A percentile compares a stretch with the other conserved stretches of the same genome.
Evolutionary conservation across 2,329 filamentous ascomycete species (phyloP).

Genomic region (Fusarium equiseti): DNA sequence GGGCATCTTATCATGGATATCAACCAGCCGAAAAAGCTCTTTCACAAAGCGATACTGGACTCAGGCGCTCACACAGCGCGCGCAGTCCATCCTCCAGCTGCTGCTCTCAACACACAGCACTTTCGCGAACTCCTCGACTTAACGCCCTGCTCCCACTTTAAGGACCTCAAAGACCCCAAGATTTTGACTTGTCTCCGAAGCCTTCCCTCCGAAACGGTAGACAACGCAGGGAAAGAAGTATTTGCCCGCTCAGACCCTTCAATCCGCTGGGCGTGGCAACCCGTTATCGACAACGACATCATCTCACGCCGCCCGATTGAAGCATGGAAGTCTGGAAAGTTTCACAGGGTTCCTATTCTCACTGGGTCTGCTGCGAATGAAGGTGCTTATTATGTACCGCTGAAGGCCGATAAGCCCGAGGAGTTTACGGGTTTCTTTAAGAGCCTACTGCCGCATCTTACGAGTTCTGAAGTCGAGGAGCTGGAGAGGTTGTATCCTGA

Average conservation of each 20-base stretch:
- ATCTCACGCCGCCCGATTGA: constrained; percentile 49
- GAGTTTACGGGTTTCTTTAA: constrained; percentile 48
- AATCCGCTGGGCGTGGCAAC: constrained; percentile 51
- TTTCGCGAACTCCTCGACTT: constrained; percentile 49
- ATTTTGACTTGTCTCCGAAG: constrained; percentile 45
- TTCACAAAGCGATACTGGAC: constrained; percentile 52
- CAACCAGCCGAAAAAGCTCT: constrained; percentile 49
- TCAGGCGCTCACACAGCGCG: constrained; percentile 50
- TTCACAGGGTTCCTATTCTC: constrained; percentile 49
- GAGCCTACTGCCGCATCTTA: constrained; percentile 46
- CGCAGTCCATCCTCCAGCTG: constrained; percentile 44
- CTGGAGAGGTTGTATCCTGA: constrained; percentile 40
- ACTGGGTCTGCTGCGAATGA: constrained; percentile 49
- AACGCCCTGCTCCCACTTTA: constrained; percentile 45
- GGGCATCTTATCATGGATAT: constrained; percentile 52
- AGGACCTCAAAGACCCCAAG: constrained; percentile 44
- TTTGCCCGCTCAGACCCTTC: constrained; percentile 48
- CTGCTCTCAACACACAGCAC: constrained; percentile 47
- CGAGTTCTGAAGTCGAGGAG: constrained; percentile 20
- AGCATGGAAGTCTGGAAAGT: constrained; percentile 51
- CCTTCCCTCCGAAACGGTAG: constrained; percentile 44
- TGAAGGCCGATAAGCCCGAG: constrained; percentile 25
- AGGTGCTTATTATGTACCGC: constrained; percentile 48
- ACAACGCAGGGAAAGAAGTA: constrained; percentile 46
- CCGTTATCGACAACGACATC: constrained; percentile 48